Conservation (phyloP, 2,329 filamentous ascomycete species). For the Myriosclerotinia duriaeana region DNA sequence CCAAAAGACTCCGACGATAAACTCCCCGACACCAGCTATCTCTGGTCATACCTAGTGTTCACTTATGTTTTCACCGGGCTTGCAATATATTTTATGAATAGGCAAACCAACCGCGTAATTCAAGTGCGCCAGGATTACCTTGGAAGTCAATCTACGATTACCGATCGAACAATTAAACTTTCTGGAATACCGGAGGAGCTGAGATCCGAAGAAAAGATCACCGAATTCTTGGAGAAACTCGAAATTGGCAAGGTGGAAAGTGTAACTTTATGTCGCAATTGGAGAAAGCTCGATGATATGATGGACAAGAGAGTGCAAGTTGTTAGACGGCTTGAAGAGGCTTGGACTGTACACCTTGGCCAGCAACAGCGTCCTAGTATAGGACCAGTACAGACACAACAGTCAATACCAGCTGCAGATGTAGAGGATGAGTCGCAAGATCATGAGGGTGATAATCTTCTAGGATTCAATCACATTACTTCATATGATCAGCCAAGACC, state of each 20-base stretch:
- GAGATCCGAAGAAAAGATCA: conserved; percentile 78
- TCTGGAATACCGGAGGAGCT: conserved; percentile 82
- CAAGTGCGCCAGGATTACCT: conserved; percentile 85
- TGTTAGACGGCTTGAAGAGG: conserved; percentile 74
- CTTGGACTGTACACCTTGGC: conserved; percentile 77
- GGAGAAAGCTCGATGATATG: conserved; percentile 75
- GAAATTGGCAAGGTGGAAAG: conserved; percentile 87
- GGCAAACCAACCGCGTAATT: conserved; percentile 82
- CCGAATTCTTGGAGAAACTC: conserved; percentile 80
- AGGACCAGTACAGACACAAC: conserved; percentile 42
- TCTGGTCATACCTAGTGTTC: conserved; percentile 95
- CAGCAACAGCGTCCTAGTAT: conserved; percentile 39
- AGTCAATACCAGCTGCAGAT: conserved; percentile 46
- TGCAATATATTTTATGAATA: conserved; percentile 78
- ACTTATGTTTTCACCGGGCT: conserved; percentile 87
- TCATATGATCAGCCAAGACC: conserved; percentile 56
- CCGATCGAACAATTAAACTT: conserved; percentile 87
- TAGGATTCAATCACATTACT: conserved; percentile 48
- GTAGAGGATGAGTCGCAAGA: conserved; percentile 46
- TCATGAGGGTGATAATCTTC: conserved; percentile 59
- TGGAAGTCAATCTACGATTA: conserved; percentile 90
- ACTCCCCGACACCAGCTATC: conserved; percentile 49
- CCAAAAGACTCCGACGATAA: conserved; percentile 23
- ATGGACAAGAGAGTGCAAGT: conserved; percentile 65
- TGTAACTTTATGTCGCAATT: conserved; percentile 83